A percentile compares a stretch with the other conserved stretches of the same genome.
Conservation (phyloP, 2,329 filamentous ascomycete genomes). For the Rhinocladiella similis region DNA sequence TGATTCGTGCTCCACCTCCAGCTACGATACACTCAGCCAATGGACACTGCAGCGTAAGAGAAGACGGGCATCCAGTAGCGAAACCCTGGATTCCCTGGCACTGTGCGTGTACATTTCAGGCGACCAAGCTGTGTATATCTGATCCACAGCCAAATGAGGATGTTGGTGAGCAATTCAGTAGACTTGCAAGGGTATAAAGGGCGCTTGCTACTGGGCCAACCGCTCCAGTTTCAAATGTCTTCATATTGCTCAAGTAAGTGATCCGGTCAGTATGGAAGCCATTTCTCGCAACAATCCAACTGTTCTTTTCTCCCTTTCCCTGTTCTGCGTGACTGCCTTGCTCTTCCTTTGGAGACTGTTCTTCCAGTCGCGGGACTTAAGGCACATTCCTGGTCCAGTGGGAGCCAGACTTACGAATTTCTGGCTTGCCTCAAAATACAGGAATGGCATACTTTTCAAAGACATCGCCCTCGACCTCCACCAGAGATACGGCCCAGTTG, state of each 20-base stretch:
- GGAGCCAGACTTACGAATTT: conserved; percentile 69
- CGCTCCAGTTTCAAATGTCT: no score
- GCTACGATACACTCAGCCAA: no score
- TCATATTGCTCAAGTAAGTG: not conserved
- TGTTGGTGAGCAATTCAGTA: no score
- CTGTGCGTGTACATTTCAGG: no score
- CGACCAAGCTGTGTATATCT: no score
- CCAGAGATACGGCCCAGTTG: conserved; percentile 18
- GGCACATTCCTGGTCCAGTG: conserved; percentile 62
- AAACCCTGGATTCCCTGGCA: no score
- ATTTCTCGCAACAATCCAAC: not conserved
- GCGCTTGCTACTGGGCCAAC: no score
- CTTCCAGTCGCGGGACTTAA: conserved; percentile 1
- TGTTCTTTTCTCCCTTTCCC: not conserved
- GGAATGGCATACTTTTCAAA: conserved; percentile 1
- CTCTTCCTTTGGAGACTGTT: not conserved
- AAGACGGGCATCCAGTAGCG: no score
- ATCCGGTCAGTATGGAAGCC: not conserved
- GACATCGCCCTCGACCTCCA: conserved; percentile 10
- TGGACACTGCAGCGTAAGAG: no score
- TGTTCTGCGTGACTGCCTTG: not conserved
- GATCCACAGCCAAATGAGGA: no score
- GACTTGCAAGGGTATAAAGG: no score
- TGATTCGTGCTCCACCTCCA: no score
- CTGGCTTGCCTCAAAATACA: conserved; percentile 60